Evolutionary conservation across 345 rosid species (phyloP), one percentile per base, ranked within the genome.

Genomic region (Moricandia moricandioides): DNA sequence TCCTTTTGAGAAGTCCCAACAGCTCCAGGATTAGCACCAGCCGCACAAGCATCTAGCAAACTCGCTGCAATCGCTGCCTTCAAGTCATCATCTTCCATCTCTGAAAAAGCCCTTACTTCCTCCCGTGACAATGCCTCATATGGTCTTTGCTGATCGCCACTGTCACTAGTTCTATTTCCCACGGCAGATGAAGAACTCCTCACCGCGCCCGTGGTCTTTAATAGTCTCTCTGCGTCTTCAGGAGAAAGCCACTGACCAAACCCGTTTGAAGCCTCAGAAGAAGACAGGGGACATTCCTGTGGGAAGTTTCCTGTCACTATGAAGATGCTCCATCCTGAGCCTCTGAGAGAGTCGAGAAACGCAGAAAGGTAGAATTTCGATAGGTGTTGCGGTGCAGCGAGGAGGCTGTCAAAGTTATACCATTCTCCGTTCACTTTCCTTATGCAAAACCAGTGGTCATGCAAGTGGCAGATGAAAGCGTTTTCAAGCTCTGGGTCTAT

Each of bases 351-450:
- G 82, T 95, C 97, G 13, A 90, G 82, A 67, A 83, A 92, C 14
- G 97, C 99, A 7, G 96, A 85, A 62, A 95, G 91, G 83, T 88
- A 92, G 73, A 95, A 95, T 87, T 86, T 92, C 1, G 97, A 92
- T 14, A 95, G 84, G 79, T 95, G 93, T 72, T 86, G 86, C 0
- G 98, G 97, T 0, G 97, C 99, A 6, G 96, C 88, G 30, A 83
- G 86, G 13, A 92, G 95, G 73, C 99, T 95, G 81, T 95, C 97
- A 13, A 95, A 95, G 77, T 95, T 95, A 37, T 95, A 95, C 99
- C 98, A 90, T 57, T 95, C 99, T 4, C 89, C 88, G 24, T 86
- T 89, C 62, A 88, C 99, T 82, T 90, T 89, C 81, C 97, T 84
- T 69, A 92, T 92, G 76, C 97, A 92, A 74, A 92, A 92, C 99